These are phyloP conservation scores for Megacollybia platyphylla DNA, from an alignment of 1,284 basidiomycete genomes.

Conservation along the genomic window DNA sequence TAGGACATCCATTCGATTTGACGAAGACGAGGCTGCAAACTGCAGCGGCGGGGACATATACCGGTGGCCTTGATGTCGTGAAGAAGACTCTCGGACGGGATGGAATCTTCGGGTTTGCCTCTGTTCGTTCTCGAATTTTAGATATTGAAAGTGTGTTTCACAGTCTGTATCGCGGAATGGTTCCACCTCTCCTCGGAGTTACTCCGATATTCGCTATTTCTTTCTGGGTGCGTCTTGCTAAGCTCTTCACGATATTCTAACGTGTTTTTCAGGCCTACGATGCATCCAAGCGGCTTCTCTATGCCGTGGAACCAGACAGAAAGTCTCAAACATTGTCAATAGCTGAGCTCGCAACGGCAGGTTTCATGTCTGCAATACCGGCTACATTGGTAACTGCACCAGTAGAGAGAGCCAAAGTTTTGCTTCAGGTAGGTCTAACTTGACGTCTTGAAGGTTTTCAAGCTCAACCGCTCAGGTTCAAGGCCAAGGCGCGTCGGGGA, in stretches of 20 bases:
- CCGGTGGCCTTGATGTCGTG: conserved; percentile 88
- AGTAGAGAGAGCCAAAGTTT: conserved; percentile 94
- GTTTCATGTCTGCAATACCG: conserved; percentile 91
- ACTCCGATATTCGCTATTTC: conserved; percentile 98
- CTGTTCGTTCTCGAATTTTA: not conserved
- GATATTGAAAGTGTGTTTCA: not conserved
- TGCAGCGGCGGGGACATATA: conserved; percentile 82
- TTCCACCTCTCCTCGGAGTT: conserved; percentile 91
- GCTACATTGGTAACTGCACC: conserved; percentile 89
- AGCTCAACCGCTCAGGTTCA: conserved; percentile 48
- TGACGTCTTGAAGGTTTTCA: conserved; percentile 1
- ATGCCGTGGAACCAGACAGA: conserved; percentile 59
- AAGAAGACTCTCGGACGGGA: conserved; percentile 83
- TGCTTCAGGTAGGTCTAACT: conserved; percentile 60
- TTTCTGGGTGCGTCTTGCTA: conserved; percentile 70
- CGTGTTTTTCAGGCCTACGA: conserved; percentile 69
- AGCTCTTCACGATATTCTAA: conserved; percentile 1
- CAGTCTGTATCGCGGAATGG: conserved; percentile 93
- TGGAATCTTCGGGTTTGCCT: conserved; percentile 73
- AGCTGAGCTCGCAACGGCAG: conserved; percentile 81
- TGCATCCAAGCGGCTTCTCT: conserved; percentile 83
- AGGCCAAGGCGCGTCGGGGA: conserved; percentile 67
- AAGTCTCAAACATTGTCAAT: conserved; percentile 55
- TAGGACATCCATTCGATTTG: conserved; percentile 95
- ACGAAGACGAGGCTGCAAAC: conserved; percentile 97